Evolutionary conservation across 352 stramenopile genomes (phyloP).

Genomic region (Globisporangium megalacanthum): DNA sequence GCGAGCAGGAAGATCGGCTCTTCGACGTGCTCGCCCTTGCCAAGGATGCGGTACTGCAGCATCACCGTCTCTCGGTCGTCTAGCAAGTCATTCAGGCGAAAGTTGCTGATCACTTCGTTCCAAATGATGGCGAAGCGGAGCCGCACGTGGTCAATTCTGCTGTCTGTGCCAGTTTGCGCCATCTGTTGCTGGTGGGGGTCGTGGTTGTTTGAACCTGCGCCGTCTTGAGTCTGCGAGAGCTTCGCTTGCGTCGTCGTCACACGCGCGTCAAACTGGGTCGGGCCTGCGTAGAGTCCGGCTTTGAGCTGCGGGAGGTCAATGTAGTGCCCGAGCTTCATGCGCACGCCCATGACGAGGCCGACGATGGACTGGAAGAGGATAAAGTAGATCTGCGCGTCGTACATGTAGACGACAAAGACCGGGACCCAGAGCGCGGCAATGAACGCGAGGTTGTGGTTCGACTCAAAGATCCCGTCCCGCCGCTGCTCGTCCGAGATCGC

Average conservation of each 20-base stretch:
- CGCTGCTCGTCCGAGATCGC: conserved; percentile 25
- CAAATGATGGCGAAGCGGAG: conserved; percentile 83
- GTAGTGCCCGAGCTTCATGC: conserved; percentile 75
- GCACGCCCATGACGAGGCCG: conserved; percentile 66
- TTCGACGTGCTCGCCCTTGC: conserved; percentile 61
- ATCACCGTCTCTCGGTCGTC: conserved; percentile 84
- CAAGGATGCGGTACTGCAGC: conserved; percentile 75
- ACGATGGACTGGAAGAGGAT: conserved; percentile 68
- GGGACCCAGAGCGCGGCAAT: conserved; percentile 72
- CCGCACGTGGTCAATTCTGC: conserved; percentile 36
- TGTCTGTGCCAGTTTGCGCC: no score
- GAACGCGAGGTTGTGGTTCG: conserved; percentile 77
- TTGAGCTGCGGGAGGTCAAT: conserved; percentile 62
- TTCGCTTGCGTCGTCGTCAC: conserved; percentile 51
- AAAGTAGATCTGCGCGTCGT: conserved; percentile 87
- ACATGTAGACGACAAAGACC: conserved; percentile 82
- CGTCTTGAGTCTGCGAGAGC: conserved; percentile 16
- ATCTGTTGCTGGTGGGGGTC: background rate
- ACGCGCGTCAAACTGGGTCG: conserved; percentile 64
- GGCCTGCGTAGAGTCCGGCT: conserved; percentile 46
- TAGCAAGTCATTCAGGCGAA: conserved; percentile 77
- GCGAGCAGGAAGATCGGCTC: conserved; percentile 80
- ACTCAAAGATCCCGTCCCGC: conserved; percentile 46
- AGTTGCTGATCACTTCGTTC: conserved; percentile 86
- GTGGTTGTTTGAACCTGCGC: background rate